Conservation (phyloP, 176 grass and related monocot species). For the Eleusine coracana region DNA sequence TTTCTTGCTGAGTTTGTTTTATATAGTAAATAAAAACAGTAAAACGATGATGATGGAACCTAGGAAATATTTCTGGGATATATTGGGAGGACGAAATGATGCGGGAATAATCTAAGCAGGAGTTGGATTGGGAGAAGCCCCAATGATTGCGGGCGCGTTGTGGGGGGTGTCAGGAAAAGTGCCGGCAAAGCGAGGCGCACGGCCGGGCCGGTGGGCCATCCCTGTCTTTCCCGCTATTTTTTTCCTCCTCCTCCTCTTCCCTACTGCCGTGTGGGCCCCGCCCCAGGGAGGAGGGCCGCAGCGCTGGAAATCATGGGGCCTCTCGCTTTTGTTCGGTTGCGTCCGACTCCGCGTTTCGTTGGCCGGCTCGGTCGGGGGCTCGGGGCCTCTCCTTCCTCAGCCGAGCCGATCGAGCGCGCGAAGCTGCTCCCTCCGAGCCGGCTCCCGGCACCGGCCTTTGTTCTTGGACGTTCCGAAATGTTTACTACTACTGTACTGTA, state of each 20-base stretch:
- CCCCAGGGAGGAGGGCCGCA: background rate
- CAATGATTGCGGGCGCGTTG: conserved; percentile 53
- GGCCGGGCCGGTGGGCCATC: conserved; percentile 36
- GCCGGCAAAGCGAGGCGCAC: conserved; percentile 19
- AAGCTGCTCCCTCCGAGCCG: background rate
- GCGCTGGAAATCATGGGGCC: conserved; percentile 30
- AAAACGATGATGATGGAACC: background rate
- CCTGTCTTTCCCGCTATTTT: conserved; percentile 9
- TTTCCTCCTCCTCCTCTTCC: background rate
- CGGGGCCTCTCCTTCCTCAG: background rate
- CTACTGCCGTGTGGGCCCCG: conserved; percentile 7
- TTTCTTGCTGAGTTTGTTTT: background rate
- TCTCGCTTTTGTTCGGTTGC: background rate
- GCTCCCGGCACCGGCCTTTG: background rate
- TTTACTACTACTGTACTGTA: too few species aligned
- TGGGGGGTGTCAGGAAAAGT: conserved; percentile 49
- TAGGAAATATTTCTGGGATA: background rate
- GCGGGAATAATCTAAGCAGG: conserved; percentile 14
- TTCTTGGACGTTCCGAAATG: background rate
- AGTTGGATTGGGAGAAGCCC: conserved; percentile 19
- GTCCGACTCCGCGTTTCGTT: background rate
- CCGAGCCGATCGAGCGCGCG: background rate
- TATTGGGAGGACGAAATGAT: background rate
- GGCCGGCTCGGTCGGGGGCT: background rate
- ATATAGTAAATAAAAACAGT: background rate